phyloP scores from a whole-genome alignment of 305 asterid species.

The Fraxinus paxiana region DNA sequence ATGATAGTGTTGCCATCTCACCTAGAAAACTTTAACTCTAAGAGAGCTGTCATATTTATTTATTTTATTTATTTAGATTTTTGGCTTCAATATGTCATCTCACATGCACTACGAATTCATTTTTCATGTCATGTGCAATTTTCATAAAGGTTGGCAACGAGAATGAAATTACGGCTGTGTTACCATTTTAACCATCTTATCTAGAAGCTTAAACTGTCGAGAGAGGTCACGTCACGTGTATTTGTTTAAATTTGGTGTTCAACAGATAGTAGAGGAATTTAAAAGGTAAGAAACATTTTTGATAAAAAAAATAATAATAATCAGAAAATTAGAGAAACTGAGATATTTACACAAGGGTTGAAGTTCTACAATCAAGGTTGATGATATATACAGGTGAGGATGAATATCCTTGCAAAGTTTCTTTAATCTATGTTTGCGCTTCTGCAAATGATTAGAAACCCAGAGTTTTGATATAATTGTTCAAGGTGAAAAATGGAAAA shows the following conservation, averaged over 20 bases:
- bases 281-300: not conserved
- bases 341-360: not conserved
- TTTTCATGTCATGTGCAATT: not conserved
- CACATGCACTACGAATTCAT: not conserved
- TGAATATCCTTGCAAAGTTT: not conserved
- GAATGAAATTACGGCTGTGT: not conserved
- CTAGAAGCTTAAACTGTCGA: not conserved
- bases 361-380: not conserved
- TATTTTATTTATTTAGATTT: not conserved
- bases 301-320: not conserved
- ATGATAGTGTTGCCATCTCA: not conserved
- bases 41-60: not conserved
- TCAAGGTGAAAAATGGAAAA: not conserved
- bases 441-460: not conserved
- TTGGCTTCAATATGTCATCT: not conserved
- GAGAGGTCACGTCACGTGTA: not conserved
- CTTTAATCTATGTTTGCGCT: not conserved
- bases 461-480: not conserved
- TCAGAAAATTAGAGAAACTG: not conserved
- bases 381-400: not conserved
- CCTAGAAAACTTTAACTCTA: not conserved
- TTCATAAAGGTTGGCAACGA: not conserved
- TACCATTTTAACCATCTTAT: not conserved
- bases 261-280: not conserved
- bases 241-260: not conserved